Conservation (phyloP, 2,329 filamentous ascomycete species). For the Apiospora aurea region DNA sequence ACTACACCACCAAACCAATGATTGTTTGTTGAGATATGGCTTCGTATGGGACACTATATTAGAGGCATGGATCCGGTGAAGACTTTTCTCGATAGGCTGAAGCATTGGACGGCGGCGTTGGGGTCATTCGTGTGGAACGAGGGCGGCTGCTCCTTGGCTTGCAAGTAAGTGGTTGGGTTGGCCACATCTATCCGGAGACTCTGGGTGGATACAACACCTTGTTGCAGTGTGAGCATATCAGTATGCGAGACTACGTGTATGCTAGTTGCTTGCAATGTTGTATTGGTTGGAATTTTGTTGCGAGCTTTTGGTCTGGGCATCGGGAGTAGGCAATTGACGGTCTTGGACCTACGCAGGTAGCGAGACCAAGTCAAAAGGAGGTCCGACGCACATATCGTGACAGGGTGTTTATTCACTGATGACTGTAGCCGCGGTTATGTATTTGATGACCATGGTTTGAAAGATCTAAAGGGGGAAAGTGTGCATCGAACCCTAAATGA, state of each 20-base stretch:
- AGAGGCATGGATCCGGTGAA: neutral
- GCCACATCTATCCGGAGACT: neutral
- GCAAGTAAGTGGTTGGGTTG: neutral
- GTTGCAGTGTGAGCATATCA: neutral
- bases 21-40: neutral
- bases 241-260: neutral
- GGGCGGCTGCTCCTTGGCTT: neutral
- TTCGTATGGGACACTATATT: neutral
- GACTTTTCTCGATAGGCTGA: neutral
- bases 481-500: neutral
- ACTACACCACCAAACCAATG: constrained; percentile 43
- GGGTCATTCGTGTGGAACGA: neutral
- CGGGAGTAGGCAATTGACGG: too few species aligned
- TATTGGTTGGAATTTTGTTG: too few species aligned
- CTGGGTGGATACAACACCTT: neutral
- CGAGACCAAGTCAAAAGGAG: too few species aligned
- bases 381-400: too few species aligned
- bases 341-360: too few species aligned
- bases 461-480: neutral
- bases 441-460: too few species aligned
- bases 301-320: too few species aligned
- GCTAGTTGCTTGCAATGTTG: neutral
- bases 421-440: neutral
- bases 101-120: neutral
- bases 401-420: neutral